Conservation (phyloP, 495 filamentous ascomycete species). For the Trypethelium eluteriae region DNA sequence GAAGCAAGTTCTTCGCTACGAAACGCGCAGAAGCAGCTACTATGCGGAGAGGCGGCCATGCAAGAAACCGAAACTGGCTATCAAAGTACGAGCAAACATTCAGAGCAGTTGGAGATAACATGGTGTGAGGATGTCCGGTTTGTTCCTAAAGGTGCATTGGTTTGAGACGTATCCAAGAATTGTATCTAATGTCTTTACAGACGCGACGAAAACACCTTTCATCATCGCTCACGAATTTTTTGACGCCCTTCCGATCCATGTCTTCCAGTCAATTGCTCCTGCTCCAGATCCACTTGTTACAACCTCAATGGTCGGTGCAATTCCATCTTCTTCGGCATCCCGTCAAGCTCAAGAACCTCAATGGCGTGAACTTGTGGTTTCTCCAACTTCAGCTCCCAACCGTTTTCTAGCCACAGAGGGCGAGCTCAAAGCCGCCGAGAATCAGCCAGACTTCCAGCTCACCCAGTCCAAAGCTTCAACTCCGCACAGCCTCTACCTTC, state of each 20-base stretch:
- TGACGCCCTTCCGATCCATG: constrained; percentile 95
- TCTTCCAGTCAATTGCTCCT: constrained; percentile 67
- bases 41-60: constrained; percentile 70
- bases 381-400: constrained; percentile 48
- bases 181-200: constrained; percentile 24
- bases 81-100: constrained; percentile 68
- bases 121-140: constrained; percentile 88
- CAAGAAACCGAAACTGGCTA: constrained; percentile 67
- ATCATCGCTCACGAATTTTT: constrained; percentile 98
- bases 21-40: constrained; percentile 64
- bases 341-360: constrained; percentile 46
- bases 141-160: constrained; percentile 57
- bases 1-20: constrained; percentile 76
- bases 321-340: constrained; percentile 37
- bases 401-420: constrained; percentile 38
- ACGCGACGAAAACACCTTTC: constrained; percentile 66
- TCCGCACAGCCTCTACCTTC: constrained; percentile 75
- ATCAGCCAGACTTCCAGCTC: constrained; percentile 69
- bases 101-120: constrained; percentile 54
- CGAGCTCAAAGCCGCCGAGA: background rate
- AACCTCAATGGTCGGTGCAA: constrained; percentile 31
- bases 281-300: constrained; percentile 37
- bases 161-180: background rate
- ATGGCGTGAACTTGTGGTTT: constrained; percentile 85
- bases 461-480: constrained; percentile 65